phyloP scores from a whole-genome alignment of 1,284 basidiomycete genomes.

The Papiliotrema terrestris region DNA sequence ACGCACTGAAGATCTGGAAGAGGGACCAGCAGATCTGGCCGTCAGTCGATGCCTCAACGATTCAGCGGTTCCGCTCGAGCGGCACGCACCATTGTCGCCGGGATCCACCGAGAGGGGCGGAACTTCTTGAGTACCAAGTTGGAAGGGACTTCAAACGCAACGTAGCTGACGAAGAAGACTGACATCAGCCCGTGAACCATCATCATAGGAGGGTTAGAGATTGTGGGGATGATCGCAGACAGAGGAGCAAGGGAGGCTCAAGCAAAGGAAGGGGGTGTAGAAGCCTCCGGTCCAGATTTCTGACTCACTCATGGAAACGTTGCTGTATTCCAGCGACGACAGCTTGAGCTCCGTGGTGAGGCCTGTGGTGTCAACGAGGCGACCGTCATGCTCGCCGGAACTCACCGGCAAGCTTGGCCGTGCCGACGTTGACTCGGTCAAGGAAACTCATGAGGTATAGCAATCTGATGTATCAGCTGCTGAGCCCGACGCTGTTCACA shows the following conservation, averaged over 20 bases:
- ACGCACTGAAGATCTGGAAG: constrained; percentile 44
- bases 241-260: too few relatives aligned
- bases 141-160: constrained; percentile 50
- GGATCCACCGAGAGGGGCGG: constrained; percentile 47
- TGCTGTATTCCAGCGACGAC: constrained; percentile 45
- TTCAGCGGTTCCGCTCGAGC: not conserved
- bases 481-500: not conserved
- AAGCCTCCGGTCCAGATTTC: not conserved
- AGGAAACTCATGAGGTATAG: constrained; percentile 50
- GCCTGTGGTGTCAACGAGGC: constrained; percentile 13
- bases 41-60: not conserved
- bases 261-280: not conserved
- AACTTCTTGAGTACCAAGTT: constrained; percentile 51
- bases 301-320: constrained; percentile 43
- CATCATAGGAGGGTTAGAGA: too few relatives aligned
- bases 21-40: constrained; percentile 32
- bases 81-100: constrained; percentile 31
- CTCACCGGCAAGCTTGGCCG: constrained; percentile 37
- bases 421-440: constrained; percentile 52
- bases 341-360: constrained; percentile 48
- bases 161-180: constrained; percentile 49
- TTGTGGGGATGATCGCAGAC: too few relatives aligned
- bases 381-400: not conserved
- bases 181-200: too few relatives aligned
- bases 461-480: constrained; percentile 12